Conservation (phyloP, 768 basidiomycete species). For the Kwoniella sp. region DNA sequence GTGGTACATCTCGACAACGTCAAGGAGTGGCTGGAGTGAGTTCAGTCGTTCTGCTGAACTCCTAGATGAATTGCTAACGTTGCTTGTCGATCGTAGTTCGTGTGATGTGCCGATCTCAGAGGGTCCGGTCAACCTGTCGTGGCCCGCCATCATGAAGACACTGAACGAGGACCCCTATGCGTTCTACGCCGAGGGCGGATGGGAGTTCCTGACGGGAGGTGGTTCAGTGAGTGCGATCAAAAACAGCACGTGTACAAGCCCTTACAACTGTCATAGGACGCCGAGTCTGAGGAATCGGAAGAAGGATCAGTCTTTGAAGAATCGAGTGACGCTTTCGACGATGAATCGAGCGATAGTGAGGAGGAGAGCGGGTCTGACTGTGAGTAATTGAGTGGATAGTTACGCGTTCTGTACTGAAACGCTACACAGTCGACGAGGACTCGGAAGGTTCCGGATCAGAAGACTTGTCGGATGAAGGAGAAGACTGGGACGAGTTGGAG, state of each 20-base stretch:
- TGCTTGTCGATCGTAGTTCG: slow-evolving; percentile 67
- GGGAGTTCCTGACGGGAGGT: slow-evolving; percentile 74
- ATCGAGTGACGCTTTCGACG: slow-evolving; percentile 50
- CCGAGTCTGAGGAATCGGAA: slow-evolving; percentile 25
- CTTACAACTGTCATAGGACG: slow-evolving; percentile 48
- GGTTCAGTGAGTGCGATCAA: slow-evolving; percentile 59
- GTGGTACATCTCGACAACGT: slow-evolving; percentile 87
- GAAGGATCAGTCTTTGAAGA: slow-evolving; percentile 50
- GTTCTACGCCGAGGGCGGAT: slow-evolving; percentile 95
- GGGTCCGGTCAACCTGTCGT: slow-evolving; percentile 94
- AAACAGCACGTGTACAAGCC: neutral
- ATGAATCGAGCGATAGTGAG: slow-evolving; percentile 53
- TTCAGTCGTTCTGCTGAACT: slow-evolving; percentile 18
- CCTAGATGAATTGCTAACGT: slow-evolving; percentile 88
- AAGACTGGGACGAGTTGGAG: slow-evolving; percentile 96
- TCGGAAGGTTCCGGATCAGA: slow-evolving; percentile 39
- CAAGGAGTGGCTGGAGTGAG: slow-evolving; percentile 98
- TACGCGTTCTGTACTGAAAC: slow-evolving; percentile 60
- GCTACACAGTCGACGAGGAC: slow-evolving; percentile 42
- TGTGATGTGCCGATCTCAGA: slow-evolving; percentile 95
- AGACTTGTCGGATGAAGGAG: slow-evolving; percentile 57
- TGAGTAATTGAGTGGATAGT: slow-evolving; percentile 54
- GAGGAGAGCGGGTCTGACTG: slow-evolving; percentile 60
- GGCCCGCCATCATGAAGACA: slow-evolving; percentile 98
- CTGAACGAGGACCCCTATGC: slow-evolving; percentile 92